Conservation (phyloP, 2,329 filamentous ascomycete genomes). For the Pseudopithomyces maydicus region DNA sequence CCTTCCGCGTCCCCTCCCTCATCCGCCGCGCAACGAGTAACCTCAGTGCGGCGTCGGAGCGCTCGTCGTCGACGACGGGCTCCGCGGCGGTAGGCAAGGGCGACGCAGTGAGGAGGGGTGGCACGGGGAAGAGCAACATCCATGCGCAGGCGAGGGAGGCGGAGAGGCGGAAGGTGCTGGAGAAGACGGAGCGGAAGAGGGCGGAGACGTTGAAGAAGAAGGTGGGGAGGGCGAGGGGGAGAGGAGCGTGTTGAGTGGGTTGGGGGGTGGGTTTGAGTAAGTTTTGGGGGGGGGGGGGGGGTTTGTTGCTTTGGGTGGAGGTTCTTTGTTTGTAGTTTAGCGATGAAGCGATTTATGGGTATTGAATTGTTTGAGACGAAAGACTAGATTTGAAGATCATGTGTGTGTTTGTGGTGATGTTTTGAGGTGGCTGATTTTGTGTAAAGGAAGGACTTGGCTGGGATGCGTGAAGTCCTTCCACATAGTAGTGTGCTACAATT, state of each 20-base stretch:
- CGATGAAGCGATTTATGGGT: no score
- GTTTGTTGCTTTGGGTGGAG: neutral
- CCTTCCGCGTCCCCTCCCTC: slow-evolving; percentile 72
- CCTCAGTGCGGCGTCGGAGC: slow-evolving; percentile 37
- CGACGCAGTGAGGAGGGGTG: slow-evolving; percentile 51
- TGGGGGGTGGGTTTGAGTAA: slow-evolving; percentile 45
- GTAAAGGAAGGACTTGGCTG: no score
- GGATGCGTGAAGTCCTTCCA: no score
- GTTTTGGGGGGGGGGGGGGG: neutral
- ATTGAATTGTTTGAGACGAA: no score
- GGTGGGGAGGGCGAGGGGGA: slow-evolving; percentile 36
- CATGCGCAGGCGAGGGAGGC: slow-evolving; percentile 65
- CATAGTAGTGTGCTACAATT: no score
- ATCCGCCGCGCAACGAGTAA: slow-evolving; percentile 74
- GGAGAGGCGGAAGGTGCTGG: slow-evolving; percentile 57
- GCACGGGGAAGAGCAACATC: slow-evolving; percentile 64
- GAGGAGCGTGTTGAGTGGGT: slow-evolving; percentile 39
- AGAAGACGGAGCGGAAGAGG: slow-evolving; percentile 58
- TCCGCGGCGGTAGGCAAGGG: slow-evolving; percentile 25
- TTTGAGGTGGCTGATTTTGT: no score
- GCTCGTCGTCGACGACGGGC: slow-evolving; percentile 41
- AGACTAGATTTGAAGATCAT: no score
- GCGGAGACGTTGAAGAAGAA: slow-evolving; percentile 54
- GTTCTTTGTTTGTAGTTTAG: neutral
- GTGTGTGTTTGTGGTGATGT: no score